Evolutionary conservation across 2,329 filamentous ascomycete species (phyloP), one percentile per base, ranked within the genome.

Genomic region (Cercospora canescens): DNA sequence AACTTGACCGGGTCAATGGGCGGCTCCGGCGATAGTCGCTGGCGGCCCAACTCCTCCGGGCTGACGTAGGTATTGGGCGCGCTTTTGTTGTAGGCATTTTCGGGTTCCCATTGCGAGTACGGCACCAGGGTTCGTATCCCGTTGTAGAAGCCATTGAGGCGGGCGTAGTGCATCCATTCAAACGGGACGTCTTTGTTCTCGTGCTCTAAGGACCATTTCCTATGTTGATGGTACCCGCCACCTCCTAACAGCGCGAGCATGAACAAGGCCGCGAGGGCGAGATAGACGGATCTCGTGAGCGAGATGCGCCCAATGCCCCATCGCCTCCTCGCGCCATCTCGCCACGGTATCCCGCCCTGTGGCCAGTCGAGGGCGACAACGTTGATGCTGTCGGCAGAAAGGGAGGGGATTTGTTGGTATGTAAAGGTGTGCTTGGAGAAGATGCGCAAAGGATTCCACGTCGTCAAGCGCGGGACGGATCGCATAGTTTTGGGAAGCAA

Each of bases 121-220:
- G 80, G 77, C 24, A 84, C 81, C 14, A 84, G 74, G 24, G 79
- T 82, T 60, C 80, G 77, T 39, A 84, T 76, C 60, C 82, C 82
- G 60, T 82, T 83, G 75, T 81, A 84, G 72, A 80, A 83, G 48
- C 80, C 81, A 66, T 79, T 78, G 57, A 84, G 69, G 54, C 78
- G 74, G 41, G 78, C 73, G 63, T 80, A 84, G 68, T 79, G 76
- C 71, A 82, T 78, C 82, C 82, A 83, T 70, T 78, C 78, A 68
- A 79, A 83, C 41, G 77, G 74, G 64, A 74, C 72, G 58, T 76
- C 74, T 52, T 76, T 71, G 56, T 74, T 71, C 64, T 77, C 67
- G 50, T 68, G 28, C 26, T 60, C 62, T 58, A 52, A 30, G 26
- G 32, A 35, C 60, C 34, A 54, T 48, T 54, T 61, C 18, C 60